Conservation (phyloP, 148 eudicot genomes). For the Amaranthus cruentus region DNA sequence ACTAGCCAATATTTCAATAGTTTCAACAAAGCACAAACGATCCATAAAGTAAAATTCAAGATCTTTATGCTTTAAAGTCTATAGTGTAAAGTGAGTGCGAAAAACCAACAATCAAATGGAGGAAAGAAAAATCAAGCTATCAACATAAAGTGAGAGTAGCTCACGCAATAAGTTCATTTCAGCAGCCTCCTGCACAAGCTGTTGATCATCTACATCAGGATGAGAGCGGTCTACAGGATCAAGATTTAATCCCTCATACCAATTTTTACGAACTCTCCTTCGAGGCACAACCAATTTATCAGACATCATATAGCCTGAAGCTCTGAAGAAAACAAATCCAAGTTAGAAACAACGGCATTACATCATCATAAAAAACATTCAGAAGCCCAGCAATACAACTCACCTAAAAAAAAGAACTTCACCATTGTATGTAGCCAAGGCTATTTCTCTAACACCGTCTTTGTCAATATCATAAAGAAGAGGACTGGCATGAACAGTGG, state of each 20-base stretch:
- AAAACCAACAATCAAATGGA: not conserved
- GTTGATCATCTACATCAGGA: slow-evolving; percentile 90
- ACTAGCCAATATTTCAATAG: not conserved
- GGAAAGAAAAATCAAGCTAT: not conserved
- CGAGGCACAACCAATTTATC: slow-evolving; percentile 91
- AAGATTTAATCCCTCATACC: slow-evolving; percentile 70
- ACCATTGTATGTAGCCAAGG: slow-evolving; percentile 91
- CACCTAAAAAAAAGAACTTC: slow-evolving; percentile 97
- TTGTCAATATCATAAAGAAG: slow-evolving; percentile 94
- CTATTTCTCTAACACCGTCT: slow-evolving; percentile 97
- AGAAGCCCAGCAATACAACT: not conserved
- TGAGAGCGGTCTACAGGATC: slow-evolving; percentile 96
- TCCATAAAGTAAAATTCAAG: not conserved
- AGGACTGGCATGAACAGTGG: slow-evolving; percentile 95
- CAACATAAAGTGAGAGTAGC: slow-evolving; percentile 20
- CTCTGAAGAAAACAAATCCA: slow-evolving; percentile 38
- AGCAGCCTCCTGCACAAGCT: slow-evolving; percentile 66
- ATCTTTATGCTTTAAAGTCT: not conserved
- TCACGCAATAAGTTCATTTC: slow-evolving; percentile 52
- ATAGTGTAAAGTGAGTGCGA: not conserved
- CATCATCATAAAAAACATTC: not conserved
- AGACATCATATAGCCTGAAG: slow-evolving; percentile 92
- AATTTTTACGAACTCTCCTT: slow-evolving; percentile 71
- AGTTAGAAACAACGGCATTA: not conserved
- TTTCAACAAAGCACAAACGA: not conserved